phyloP scores from a whole-genome alignment of 768 basidiomycete genomes.

The Leccinum pellstonianum region DNA sequence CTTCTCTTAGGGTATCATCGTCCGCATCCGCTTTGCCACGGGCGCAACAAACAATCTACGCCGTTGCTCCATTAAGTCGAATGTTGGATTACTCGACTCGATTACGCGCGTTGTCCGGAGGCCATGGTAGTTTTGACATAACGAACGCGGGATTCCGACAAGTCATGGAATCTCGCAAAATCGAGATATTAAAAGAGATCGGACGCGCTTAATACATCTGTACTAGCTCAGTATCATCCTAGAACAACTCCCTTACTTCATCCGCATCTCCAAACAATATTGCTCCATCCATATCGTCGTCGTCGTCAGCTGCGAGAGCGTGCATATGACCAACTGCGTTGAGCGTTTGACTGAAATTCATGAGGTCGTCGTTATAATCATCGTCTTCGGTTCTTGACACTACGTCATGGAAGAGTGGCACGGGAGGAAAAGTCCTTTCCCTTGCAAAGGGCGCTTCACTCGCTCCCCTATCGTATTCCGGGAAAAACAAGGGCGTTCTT shows the following conservation, averaged over 20 bases:
- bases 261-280: conserved; percentile 83
- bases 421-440: conserved; percentile 35
- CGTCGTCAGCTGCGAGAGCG: conserved; percentile 64
- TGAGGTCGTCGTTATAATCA: conserved; percentile 49
- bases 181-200: conserved; percentile 77
- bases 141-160: conserved; percentile 70
- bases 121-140: conserved; percentile 82
- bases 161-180: conserved; percentile 58
- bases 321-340: conserved; percentile 54
- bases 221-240: conserved; percentile 15
- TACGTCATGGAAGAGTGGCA: conserved; percentile 44
- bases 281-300: conserved; percentile 72
- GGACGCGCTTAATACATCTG: conserved; percentile 54
- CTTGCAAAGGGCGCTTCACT: conserved; percentile 35
- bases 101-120: conserved; percentile 77
- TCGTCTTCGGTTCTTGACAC: conserved; percentile 31
- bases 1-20: conserved; percentile 29
- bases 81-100: conserved; percentile 81
- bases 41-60: conserved; percentile 65
- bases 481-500: conserved; percentile 71
- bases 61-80: conserved; percentile 72
- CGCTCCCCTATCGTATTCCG: conserved; percentile 51
- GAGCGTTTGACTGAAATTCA: conserved; percentile 74
- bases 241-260: conserved; percentile 60
- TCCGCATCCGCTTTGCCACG: conserved; percentile 35